Evolutionary conservation across 108 stramenopile species (phyloP).

Genomic region (Conticribra guillardii): DNA sequence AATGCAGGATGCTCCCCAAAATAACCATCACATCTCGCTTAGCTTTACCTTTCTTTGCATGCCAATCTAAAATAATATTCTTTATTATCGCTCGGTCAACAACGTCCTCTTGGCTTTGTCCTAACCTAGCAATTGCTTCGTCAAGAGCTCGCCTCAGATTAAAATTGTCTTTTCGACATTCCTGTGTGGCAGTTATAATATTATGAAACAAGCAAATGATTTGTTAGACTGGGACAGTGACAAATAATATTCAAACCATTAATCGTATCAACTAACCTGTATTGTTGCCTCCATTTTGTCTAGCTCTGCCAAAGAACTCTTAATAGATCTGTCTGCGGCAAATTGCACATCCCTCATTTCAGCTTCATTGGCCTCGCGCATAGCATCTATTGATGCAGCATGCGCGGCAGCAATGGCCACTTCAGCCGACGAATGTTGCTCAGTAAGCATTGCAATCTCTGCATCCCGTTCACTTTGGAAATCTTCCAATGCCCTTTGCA

Average conservation of each 20-base stretch:
- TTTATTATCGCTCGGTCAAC: slow-evolving; percentile 89
- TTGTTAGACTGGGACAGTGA: too few relatives aligned
- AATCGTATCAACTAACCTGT: slow-evolving; percentile 14
- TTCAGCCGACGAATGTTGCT: slow-evolving; percentile 65
- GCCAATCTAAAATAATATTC: slow-evolving; percentile 91
- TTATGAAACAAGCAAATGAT: too few relatives aligned
- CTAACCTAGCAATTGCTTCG: slow-evolving; percentile 86
- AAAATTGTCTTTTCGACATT: slow-evolving; percentile 70
- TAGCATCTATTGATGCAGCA: slow-evolving; percentile 65
- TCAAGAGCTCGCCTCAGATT: slow-evolving; percentile 82
- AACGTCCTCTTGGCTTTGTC: slow-evolving; percentile 89
- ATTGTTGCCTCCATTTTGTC: slow-evolving; percentile 58
- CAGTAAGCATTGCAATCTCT: slow-evolving; percentile 75
- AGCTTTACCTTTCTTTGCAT: slow-evolving; percentile 64
- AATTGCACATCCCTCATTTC: slow-evolving; percentile 70
- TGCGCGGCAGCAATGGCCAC: slow-evolving; percentile 74
- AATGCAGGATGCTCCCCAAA: slow-evolving; percentile 85
- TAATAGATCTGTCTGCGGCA: slow-evolving; percentile 61
- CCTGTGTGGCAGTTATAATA: slow-evolving; percentile 7
- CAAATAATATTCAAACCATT: too few relatives aligned
- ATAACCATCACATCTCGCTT: slow-evolving; percentile 83
- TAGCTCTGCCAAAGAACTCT: slow-evolving; percentile 65
- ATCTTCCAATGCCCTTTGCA: slow-evolving; percentile 79
- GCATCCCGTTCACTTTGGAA: slow-evolving; percentile 88
- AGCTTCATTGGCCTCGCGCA: slow-evolving; percentile 59